Base-by-base conservation (phyloP, 176 grass and related monocot species). In the Rhynchospora breviuscula region DNA sequence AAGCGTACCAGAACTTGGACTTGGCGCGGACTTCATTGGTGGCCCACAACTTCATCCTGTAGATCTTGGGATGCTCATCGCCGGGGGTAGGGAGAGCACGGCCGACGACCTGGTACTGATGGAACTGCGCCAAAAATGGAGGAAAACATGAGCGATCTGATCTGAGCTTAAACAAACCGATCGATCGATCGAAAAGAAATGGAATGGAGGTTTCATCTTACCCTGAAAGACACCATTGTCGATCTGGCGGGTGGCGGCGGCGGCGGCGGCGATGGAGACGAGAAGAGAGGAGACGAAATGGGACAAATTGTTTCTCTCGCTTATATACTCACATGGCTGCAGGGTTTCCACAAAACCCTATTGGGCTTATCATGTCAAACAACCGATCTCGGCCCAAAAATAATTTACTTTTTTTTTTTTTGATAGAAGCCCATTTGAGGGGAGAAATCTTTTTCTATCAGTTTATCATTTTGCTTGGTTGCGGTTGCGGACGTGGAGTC, bases 101-200 rank as follows among this genome's bases (percentile, higher is more conserved):
- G 80, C 95, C 92, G n/a, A 98, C 95, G 87, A 98, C 95, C 91
- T 94, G 95, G 85, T 98, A 98, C 84, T 94, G 95, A 79, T 94
- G 95, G 79, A 98, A 98, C 95, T 98, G 92, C 84, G 79, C 17
- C 4, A 59, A 83, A 81, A 68, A 53, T 17, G 0, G 44, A 64
- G 18, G 0, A 2, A 23, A 6, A 46, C 21, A 81, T 87, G 72
- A 87, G 85, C 29, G 3, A 84, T 3, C n/a, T 8, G 3, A 84
- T 3, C n/a, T 8, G 0, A 6, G 26, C 1, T 1, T 17, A 0
- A 78, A 6, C 12, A 59, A 19, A 19, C 1, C 63, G n/a, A 57
- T 14, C 9, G 15, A 19, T 0, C 63, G n/a, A 57, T 14, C 9
- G 19, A 3, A 72, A 56, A 77, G 60, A 43, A 9, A 83, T 22